A percentile compares a stretch with the other conserved stretches of the same genome.
Evolutionary conservation across 2,329 filamentous ascomycete genomes (phyloP).

Genomic region (Leptographium galeiforme): DNA sequence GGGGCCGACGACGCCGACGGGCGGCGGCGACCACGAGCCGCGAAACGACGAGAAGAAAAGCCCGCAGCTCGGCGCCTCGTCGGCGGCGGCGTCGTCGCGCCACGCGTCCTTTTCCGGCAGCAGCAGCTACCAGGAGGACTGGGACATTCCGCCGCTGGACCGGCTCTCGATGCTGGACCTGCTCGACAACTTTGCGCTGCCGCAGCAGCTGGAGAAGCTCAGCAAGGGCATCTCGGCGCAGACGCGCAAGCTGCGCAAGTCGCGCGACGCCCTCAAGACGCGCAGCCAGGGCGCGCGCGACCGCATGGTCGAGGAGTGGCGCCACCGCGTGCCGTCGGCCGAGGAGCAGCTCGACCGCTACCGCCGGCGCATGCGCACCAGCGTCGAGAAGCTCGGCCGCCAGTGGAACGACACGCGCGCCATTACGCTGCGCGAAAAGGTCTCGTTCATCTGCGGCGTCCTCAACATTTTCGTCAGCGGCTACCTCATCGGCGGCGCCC

Average conservation of each 20-base stretch:
- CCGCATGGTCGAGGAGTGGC: constrained; percentile 86
- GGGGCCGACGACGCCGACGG: constrained; percentile 21
- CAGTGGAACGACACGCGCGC: constrained; percentile 83
- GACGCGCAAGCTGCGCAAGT: constrained; percentile 71
- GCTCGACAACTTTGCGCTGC: constrained; percentile 82
- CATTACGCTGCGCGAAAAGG: constrained; percentile 82
- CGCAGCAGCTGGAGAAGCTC: constrained; percentile 81
- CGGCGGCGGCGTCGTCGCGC: constrained; percentile 50
- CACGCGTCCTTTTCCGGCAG: constrained; percentile 72
- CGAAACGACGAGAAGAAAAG: no score
- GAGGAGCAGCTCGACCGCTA: constrained; percentile 92
- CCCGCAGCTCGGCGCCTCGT: not conserved
- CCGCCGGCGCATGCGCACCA: constrained; percentile 69
- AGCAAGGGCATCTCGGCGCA: constrained; percentile 72
- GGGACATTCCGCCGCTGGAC: constrained; percentile 82
- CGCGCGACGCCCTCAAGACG: constrained; percentile 66
- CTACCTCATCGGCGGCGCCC: constrained; percentile 77
- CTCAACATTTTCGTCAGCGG: constrained; percentile 96
- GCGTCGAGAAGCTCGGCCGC: constrained; percentile 73
- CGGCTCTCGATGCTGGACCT: constrained; percentile 85
- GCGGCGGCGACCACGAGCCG: no score
- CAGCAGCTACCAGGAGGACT: constrained; percentile 78
- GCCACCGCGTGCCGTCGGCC: constrained; percentile 68
- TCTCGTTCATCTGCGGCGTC: constrained; percentile 90
- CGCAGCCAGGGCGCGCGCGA: constrained; percentile 69